Conservation (phyloP, 2,329 filamentous ascomycete species). For the Fusarium nygamai region DNA sequence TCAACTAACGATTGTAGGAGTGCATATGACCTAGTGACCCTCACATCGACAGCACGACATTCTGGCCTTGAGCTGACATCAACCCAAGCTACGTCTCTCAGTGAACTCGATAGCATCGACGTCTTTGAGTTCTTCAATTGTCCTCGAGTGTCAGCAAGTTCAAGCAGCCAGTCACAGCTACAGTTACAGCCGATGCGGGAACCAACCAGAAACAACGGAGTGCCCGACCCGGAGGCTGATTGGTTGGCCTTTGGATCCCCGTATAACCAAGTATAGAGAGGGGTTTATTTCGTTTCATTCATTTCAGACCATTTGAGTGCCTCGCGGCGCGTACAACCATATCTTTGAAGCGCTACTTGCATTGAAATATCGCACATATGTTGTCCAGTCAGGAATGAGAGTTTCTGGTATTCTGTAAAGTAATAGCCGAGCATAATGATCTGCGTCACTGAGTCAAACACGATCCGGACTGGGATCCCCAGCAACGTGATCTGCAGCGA, state of each 20-base stretch:
- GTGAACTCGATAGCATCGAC: slow-evolving; percentile 56
- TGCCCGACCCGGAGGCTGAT: slow-evolving; percentile 28
- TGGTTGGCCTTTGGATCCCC: slow-evolving; percentile 32
- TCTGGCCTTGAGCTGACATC: slow-evolving; percentile 53
- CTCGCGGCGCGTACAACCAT: slow-evolving; percentile 1
- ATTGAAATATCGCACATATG: neutral
- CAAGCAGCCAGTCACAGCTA: slow-evolving; percentile 30
- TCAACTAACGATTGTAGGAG: slow-evolving; percentile 44
- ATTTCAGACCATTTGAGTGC: neutral
- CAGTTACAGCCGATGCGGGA: slow-evolving; percentile 13
- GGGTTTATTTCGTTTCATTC: neutral
- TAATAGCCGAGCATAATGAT: neutral
- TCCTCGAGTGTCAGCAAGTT: slow-evolving; percentile 45
- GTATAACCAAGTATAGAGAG: neutral
- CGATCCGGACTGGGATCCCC: neutral
- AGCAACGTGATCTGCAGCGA: neutral
- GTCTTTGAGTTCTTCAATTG: slow-evolving; percentile 59
- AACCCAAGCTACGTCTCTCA: slow-evolving; percentile 51
- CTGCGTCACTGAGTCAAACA: neutral
- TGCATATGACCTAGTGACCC: slow-evolving; percentile 51
- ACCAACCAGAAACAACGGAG: slow-evolving; percentile 8
- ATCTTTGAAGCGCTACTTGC: neutral
- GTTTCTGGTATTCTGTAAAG: neutral
- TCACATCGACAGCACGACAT: slow-evolving; percentile 49
- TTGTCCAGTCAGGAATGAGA: too few species aligned